Evolutionary conservation across 1,139 yeast genomes (phyloP).

Genomic region (Lodderomyces elongisporus): DNA sequence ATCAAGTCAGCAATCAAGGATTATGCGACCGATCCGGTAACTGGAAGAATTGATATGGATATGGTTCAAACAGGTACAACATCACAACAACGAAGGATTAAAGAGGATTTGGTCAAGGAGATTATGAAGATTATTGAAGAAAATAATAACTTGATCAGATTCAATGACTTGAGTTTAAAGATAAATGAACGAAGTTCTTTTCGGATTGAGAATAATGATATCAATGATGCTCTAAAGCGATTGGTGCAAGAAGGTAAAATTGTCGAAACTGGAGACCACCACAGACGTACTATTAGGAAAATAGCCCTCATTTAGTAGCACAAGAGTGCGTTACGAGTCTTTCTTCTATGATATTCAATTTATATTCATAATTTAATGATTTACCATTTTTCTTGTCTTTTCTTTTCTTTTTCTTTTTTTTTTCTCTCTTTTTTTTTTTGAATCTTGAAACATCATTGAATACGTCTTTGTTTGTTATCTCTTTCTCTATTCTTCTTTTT

Average conservation of each 20-base stretch:
- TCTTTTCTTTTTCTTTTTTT: neutral
- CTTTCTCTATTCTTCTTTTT: too few species aligned
- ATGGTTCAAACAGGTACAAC: conserved; percentile 95
- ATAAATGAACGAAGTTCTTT: conserved; percentile 67
- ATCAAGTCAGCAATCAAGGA: conserved; percentile 93
- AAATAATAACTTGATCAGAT: conserved; percentile 44
- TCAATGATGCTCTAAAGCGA: conserved; percentile 63
- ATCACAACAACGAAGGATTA: conserved; percentile 74
- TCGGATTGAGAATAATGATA: conserved; percentile 65
- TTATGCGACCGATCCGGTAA: conserved; percentile 94
- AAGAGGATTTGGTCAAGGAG: conserved; percentile 67
- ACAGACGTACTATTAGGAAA: conserved; percentile 60
- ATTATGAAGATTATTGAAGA: conserved; percentile 47
- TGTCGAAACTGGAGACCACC: conserved; percentile 68
- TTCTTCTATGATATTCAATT: too few species aligned
- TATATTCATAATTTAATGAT: too few species aligned
- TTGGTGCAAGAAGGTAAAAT: conserved; percentile 74
- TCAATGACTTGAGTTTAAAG: conserved; percentile 55
- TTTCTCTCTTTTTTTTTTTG: too few species aligned
- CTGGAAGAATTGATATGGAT: conserved; percentile 97
- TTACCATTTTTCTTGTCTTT: too few species aligned
- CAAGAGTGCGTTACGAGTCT: neutral
- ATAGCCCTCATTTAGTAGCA: conserved; percentile 28
- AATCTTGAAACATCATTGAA: too few species aligned
- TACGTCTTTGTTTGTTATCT: too few species aligned